Percentiles rank a stretch among this genome's conserved stretches.
Conservation (phyloP, 2,329 filamentous ascomycete species). For the Exophiala bonariae region DNA sequence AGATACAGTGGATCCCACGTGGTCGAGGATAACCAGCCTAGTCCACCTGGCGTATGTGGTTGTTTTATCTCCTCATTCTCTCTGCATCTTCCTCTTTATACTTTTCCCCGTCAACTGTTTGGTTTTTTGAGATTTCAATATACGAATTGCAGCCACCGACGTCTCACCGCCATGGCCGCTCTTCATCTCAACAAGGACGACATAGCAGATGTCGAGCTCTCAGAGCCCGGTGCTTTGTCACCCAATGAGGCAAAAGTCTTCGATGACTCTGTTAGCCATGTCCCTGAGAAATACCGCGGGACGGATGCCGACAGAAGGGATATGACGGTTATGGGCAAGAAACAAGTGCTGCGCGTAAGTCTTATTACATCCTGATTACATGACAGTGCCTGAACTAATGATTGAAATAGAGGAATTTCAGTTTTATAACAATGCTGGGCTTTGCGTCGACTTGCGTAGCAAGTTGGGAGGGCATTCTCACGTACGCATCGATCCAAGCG, state of each 20-base stretch:
- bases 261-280: conserved; percentile 7
- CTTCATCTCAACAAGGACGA: background rate
- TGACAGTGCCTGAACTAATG: conserved; percentile 37
- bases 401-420: conserved; percentile 43
- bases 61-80: no score
- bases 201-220: background rate
- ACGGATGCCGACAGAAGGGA: conserved; percentile 14
- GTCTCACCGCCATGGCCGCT: background rate
- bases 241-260: no score
- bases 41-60: no score
- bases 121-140: no score
- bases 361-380: conserved; percentile 34
- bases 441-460: conserved; percentile 40
- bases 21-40: no score
- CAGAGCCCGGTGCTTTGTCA: no score
- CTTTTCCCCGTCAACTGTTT: background rate
- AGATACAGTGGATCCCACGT: no score
- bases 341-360: conserved; percentile 17
- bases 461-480: conserved; percentile 45
- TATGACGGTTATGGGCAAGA: conserved; percentile 22
- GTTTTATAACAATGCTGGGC: conserved; percentile 46
- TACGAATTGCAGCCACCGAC: no score
- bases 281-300: conserved; percentile 33
- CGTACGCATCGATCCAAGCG: conserved; percentile 28
- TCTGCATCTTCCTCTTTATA: no score